Evolutionary conservation across 23 red algal genomes (phyloP), one percentile per base, ranked within the genome.

Genomic region (Agarophyton chilense): DNA sequence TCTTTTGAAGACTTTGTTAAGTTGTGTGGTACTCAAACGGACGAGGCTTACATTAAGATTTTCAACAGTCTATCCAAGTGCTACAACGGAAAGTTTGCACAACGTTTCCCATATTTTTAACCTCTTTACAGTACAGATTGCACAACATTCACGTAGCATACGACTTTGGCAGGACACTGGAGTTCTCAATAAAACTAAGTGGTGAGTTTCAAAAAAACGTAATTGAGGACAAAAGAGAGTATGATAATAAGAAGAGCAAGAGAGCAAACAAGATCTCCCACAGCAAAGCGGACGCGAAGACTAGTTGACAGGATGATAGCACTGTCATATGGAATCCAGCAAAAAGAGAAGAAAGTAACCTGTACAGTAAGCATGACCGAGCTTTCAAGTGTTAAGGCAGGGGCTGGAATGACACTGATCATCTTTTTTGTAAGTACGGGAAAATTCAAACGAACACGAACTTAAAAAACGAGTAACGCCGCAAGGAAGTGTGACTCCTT

Each of bases 31-130:
- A n/a, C 76, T 11, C 52, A 42, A 53, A 80, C 46, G n/a, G n/a
- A n/a, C n/a, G n/a, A n/a, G n/a, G n/a, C n/a, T n/a, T n/a, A n/a
- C n/a, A n/a, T n/a, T n/a, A n/a, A n/a, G n/a, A n/a, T n/a, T n/a
- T n/a, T n/a, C n/a, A n/a, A n/a, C n/a, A n/a, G n/a, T n/a, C n/a
- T 80, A 26, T 46, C 76, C 34, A 41, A 80, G n/a, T 80, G 21
- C 4, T 40, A 49, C 39, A 80, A 80, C 10, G 76, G 45, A 53
- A 80, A 56, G 34, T 56, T 80, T 0, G 44, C 76, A 3, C 44
- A 56, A 57, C 39, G 47, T 38, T 54, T 80, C 35, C 76, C 76
- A 58, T 42, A 80, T 49, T 80, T 46, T 35, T 28, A 52, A 53
- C 72, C 40, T 17, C 4, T 77, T 0, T 38, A 77, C 52, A 38